Evolutionary conservation across 2,329 filamentous ascomycete genomes (phyloP).

Genomic region (Periconia sp.): DNA sequence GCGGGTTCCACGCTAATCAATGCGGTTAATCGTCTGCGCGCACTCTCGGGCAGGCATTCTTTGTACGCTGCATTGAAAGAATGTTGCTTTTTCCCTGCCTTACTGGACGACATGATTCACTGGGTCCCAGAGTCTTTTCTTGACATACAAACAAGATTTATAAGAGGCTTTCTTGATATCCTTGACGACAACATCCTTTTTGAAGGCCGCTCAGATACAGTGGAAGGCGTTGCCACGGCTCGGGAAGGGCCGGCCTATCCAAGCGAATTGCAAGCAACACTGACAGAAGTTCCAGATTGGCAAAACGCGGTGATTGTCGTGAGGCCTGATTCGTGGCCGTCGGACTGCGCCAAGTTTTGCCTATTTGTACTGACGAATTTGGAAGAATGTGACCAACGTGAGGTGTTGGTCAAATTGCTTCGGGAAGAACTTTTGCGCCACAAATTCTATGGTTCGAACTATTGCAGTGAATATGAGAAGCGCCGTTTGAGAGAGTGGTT

Average conservation of each 20-base stretch:
- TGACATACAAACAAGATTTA: not conserved
- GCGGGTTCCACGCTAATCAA: not conserved
- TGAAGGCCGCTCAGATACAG: not conserved
- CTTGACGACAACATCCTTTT: not conserved
- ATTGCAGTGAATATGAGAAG: not conserved
- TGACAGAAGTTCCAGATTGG: not conserved
- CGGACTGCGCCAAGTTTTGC: not conserved
- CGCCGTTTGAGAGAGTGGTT: constrained; percentile 2
- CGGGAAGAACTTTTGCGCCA: not conserved
- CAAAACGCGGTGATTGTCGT: not conserved
- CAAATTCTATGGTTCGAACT: not conserved
- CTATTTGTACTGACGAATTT: not conserved
- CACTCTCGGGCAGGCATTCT: not conserved
- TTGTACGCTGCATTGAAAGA: not conserved
- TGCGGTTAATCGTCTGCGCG: not conserved
- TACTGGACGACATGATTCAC: not conserved
- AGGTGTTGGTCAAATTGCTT: not conserved
- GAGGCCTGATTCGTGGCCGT: not conserved
- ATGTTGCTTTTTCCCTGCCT: not conserved
- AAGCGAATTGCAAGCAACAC: not conserved
- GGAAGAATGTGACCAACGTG: not conserved
- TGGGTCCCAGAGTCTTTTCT: not conserved
- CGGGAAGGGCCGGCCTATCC: not conserved
- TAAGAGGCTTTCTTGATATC: not conserved
- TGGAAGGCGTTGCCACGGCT: not conserved